Evolutionary conservation across 1,139 yeast genomes (phyloP).

Genomic region (Protomyces inundatus): DNA sequence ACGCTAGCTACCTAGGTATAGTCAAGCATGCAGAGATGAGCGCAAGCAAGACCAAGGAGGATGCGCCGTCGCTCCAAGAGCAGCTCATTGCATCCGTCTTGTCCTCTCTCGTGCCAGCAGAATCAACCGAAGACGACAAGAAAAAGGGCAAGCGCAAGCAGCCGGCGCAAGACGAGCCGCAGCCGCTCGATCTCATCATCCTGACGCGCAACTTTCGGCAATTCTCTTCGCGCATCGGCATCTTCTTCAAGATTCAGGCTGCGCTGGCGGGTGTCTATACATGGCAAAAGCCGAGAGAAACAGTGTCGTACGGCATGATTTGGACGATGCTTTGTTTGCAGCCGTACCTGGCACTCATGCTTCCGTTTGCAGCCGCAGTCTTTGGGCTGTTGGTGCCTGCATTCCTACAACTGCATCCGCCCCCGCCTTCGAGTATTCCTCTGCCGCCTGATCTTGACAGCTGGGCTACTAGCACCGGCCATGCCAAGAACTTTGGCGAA

Average conservation of each 20-base stretch:
- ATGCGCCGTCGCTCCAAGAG: slow-evolving; percentile 8
- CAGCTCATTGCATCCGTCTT: slow-evolving; percentile 22
- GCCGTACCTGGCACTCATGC: slow-evolving; percentile 62
- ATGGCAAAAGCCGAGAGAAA: slow-evolving; percentile 18
- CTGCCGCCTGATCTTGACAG: slow-evolving; percentile 24
- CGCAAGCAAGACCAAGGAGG: background rate
- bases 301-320: slow-evolving; percentile 20
- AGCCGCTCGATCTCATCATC: slow-evolving; percentile 11
- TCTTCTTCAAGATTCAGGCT: slow-evolving; percentile 13
- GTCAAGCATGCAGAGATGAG: too few relatives aligned
- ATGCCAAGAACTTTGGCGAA: slow-evolving; percentile 18
- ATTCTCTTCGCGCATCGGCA: slow-evolving; percentile 18
- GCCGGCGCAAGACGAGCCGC: slow-evolving; percentile 1
- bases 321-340: slow-evolving; percentile 44
- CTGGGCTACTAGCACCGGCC: slow-evolving; percentile 20
- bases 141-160: background rate
- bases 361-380: slow-evolving; percentile 57
- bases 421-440: slow-evolving; percentile 36
- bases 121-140: background rate
- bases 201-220: slow-evolving; percentile 22
- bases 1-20: too few relatives aligned
- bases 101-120: slow-evolving; percentile 17
- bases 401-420: slow-evolving; percentile 65
- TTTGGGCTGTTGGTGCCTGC: slow-evolving; percentile 66
- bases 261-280: slow-evolving; percentile 1